phyloP scores from a whole-genome alignment of 129 eudicot genomes.

The Smallanthus sonchifolius region DNA sequence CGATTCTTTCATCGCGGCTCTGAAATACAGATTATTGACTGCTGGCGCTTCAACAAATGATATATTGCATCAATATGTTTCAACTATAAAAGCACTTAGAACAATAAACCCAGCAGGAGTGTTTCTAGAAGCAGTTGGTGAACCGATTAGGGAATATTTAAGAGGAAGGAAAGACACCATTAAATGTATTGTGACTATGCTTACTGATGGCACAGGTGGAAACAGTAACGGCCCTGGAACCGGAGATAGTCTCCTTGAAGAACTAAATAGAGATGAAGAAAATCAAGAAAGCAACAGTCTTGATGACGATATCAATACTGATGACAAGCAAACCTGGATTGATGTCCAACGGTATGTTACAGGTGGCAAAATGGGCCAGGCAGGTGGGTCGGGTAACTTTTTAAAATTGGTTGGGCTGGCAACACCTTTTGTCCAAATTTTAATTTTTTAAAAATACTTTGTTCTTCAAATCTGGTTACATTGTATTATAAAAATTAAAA shows the following conservation, averaged over 20 bases:
- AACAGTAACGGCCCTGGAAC: slow-evolving; percentile 61
- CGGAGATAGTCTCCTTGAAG: slow-evolving; percentile 98
- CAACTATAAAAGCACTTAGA: slow-evolving; percentile 96
- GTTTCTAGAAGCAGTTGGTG: slow-evolving; percentile 98
- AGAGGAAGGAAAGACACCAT: slow-evolving; percentile 95
- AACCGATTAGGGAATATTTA: slow-evolving; percentile 87
- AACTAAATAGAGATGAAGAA: slow-evolving; percentile 95
- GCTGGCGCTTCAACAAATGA: slow-evolving; percentile 99
- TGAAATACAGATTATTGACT: slow-evolving; percentile 74
- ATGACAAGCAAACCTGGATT: slow-evolving; percentile 94
- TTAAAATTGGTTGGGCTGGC: not conserved
- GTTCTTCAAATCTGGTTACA: not conserved
- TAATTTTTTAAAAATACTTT: not conserved
- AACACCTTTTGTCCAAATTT: not conserved
- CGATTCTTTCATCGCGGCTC: slow-evolving; percentile 81
- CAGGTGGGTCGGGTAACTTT: not conserved
- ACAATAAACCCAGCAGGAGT: slow-evolving; percentile 95
- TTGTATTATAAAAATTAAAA: not conserved
- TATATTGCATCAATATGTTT: slow-evolving; percentile 91
- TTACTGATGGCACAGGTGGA: slow-evolving; percentile 93
- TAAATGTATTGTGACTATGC: slow-evolving; percentile 97
- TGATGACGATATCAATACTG: slow-evolving; percentile 75
- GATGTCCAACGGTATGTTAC: slow-evolving; percentile 62
- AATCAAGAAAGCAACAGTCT: slow-evolving; percentile 65
- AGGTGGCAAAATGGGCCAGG: not conserved